Evolutionary conservation across 495 filamentous ascomycete species (phyloP), one percentile per base, ranked within the genome.

Genomic region (Daldinia decipiens): DNA sequence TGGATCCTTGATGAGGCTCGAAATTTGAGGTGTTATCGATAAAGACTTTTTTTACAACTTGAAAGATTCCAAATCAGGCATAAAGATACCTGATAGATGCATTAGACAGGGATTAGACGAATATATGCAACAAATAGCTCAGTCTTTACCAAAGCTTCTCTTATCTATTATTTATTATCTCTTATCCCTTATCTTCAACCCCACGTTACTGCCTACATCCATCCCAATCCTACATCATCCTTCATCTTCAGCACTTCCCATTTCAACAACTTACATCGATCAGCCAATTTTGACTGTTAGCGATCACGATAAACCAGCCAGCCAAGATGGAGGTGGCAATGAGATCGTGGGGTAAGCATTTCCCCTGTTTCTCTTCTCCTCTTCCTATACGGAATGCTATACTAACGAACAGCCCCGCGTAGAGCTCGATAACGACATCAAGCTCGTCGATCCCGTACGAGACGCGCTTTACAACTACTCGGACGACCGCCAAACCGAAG

Each of bases 401-500:
- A 32, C 69, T 72, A 52, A 71, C 55, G 60, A 68, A 12, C 62
- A 45, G 67, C 24, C 75, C 43, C 43, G 43, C 43, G 43, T 57
- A 97, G 95, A 98, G 85, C 90, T 97, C 69, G 93, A 95, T 79
- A 97, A 97, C 81, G 87, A 88, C 40, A 83, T 96, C 81, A 84
- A 88, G 71, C 87, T 98, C 21, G 91, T 96, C 65, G 93, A 98
- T 77, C 88, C 91, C 59, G 86, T 86, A 62, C 92, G 92, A 62
- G 96, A 99, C 78, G 92, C 93, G 39, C 93, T 98, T 72, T 99
- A 98, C 83, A 81, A 83, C 76, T 97, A 96, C 81, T 85, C 92
- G 65, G 77, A 83, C 62, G 82, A 79, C 11, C 87, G 88, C 36
- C 91, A 95, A 71, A 89, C 88, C 74, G 79, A 83, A 53, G 79